A percentile compares a stretch with the other conserved stretches of the same genome.
Evolutionary conservation across 1,139 yeast genomes (phyloP).

Genomic region (Suhomyces guaymorum): DNA sequence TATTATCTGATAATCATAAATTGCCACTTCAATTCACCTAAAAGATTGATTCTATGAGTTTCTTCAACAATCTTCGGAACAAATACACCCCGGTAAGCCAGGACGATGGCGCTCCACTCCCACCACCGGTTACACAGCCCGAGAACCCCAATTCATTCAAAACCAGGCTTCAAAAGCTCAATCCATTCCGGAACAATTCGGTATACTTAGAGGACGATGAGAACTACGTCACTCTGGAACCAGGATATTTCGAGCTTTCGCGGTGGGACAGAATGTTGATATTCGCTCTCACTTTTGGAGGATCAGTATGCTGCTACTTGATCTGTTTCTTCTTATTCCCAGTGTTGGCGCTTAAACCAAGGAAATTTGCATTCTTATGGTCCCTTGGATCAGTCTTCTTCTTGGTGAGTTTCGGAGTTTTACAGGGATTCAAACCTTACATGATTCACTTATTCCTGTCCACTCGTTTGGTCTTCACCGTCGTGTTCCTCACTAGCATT

Average conservation of each 20-base stretch:
- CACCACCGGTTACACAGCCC: conserved; percentile 41
- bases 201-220: conserved; percentile 46
- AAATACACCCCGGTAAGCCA: conserved; percentile 37
- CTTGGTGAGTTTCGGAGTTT: conserved; percentile 55
- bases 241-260: conserved; percentile 51
- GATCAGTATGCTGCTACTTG: conserved; percentile 53
- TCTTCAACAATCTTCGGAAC: conserved; percentile 35
- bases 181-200: conserved; percentile 42
- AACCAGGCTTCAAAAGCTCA: conserved; percentile 35
- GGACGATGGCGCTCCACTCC: conserved; percentile 39
- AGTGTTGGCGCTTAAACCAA: conserved; percentile 53
- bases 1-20: no score
- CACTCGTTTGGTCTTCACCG: conserved; percentile 53
- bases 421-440: conserved; percentile 55
- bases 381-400: conserved; percentile 61
- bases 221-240: conserved; percentile 46
- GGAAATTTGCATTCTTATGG: conserved; percentile 63
- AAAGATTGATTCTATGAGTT: no score
- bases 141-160: conserved; percentile 26
- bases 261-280: conserved; percentile 61
- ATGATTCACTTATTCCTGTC: conserved; percentile 49
- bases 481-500: conserved; percentile 51
- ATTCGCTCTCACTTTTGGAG: conserved; percentile 56
- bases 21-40: no score
- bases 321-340: conserved; percentile 61